Evolutionary conservation across 768 basidiomycete species (phyloP).

Genomic region (Suillus variegatus): DNA sequence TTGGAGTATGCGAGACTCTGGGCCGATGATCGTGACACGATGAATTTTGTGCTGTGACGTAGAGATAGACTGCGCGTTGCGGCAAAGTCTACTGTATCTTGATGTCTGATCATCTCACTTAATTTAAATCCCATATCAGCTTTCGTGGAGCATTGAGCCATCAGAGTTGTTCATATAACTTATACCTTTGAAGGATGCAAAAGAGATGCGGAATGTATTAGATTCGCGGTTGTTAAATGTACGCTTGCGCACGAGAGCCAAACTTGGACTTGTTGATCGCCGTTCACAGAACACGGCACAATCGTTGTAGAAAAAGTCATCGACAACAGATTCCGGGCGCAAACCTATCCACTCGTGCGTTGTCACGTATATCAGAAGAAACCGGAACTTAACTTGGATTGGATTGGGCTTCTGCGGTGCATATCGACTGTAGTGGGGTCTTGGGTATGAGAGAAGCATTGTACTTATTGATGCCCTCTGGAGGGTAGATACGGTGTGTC

Average conservation of each 20-base stretch:
- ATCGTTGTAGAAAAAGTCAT: neutral
- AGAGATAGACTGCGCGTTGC: neutral
- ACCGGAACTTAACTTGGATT: constrained; percentile 1
- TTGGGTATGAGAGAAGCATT: neutral
- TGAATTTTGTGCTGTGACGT: constrained; percentile 39
- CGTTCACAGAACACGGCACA: neutral
- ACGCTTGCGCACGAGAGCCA: neutral
- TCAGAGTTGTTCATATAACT: constrained; percentile 1
- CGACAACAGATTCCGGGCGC: neutral
- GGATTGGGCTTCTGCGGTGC: neutral
- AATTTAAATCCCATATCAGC: neutral
- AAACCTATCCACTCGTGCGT: neutral
- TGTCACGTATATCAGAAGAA: neutral
- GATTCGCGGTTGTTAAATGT: neutral
- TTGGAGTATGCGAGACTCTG: constrained; percentile 87
- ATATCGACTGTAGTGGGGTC: constrained; percentile 2
- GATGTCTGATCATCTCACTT: neutral
- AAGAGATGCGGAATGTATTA: neutral
- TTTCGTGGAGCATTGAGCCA: neutral
- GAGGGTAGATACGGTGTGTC: neutral
- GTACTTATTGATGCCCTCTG: neutral
- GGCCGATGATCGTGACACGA: constrained; percentile 81
- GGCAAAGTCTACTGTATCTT: neutral
- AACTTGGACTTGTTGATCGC: neutral
- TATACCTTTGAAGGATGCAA: neutral